Evolutionary conservation across 2,329 filamentous ascomycete species (phyloP).

Genomic region (Ophiostoma quercus): DNA sequence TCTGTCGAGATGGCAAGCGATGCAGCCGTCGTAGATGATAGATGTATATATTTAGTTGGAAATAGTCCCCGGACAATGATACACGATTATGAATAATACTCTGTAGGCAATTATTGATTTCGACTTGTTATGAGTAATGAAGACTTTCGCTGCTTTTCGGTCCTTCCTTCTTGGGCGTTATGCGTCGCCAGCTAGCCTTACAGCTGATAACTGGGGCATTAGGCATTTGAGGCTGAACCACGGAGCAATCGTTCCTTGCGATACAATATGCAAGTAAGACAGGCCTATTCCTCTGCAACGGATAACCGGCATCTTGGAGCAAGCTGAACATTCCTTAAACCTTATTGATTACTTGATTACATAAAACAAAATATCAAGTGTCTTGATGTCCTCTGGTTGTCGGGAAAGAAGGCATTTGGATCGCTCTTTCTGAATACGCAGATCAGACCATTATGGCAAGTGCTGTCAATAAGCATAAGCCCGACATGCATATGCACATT

Average conservation of each 20-base stretch:
- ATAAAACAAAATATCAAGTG: neutral
- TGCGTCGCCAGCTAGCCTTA: too few relatives aligned
- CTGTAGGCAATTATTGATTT: too few relatives aligned
- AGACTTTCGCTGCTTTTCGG: too few relatives aligned
- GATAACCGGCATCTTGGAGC: neutral
- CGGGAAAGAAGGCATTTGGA: too few relatives aligned
- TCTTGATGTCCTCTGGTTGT: neutral
- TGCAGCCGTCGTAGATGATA: slow-evolving; percentile 41
- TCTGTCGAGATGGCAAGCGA: slow-evolving; percentile 51
- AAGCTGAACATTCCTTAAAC: neutral
- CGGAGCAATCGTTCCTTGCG: neutral
- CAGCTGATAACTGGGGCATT: too few relatives aligned
- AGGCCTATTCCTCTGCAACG: neutral
- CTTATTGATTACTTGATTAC: neutral
- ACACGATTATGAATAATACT: neutral
- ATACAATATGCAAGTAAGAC: neutral
- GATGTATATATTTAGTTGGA: neutral
- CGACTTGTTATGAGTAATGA: too few relatives aligned
- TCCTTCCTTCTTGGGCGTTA: too few relatives aligned
- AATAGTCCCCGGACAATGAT: neutral
- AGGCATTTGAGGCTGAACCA: too few relatives aligned
- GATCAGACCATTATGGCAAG: too few relatives aligned
- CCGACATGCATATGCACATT: neutral
- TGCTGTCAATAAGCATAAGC: neutral
- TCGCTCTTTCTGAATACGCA: too few relatives aligned